These are phyloP conservation scores for Aspergillus candidus DNA, from an alignment of 2,329 filamentous ascomycete species.

Conservation along the genomic window DNA sequence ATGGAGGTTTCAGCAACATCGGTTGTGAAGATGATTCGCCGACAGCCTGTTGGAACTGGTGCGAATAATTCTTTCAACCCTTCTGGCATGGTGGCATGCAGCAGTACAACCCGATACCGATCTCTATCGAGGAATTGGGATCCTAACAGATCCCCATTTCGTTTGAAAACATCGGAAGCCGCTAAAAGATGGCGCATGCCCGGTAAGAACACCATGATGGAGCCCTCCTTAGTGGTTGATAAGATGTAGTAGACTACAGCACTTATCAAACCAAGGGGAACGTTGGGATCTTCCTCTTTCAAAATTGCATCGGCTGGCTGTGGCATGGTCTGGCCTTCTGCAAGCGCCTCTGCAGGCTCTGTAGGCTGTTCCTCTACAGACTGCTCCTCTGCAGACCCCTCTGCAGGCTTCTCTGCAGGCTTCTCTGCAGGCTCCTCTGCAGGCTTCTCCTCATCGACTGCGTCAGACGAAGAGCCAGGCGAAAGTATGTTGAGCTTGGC, in stretches of 20 bases:
- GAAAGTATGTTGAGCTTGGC: constrained; percentile 2
- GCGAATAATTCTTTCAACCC: constrained; percentile 41
- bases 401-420: neutral
- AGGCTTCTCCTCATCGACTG: no score
- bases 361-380: neutral
- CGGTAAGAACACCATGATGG: constrained; percentile 47
- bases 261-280: constrained; percentile 40
- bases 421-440: no score
- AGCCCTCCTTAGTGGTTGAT: constrained; percentile 37
- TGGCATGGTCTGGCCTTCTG: no score
- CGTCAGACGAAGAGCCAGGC: no score
- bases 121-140: constrained; percentile 37
- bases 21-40: constrained; percentile 47
- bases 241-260: constrained; percentile 44
- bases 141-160: constrained; percentile 20
- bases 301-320: constrained; percentile 11
- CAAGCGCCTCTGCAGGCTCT: no score
- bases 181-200: constrained; percentile 37
- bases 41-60: constrained; percentile 33
- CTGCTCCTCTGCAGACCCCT: neutral
- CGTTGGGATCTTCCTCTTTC: constrained; percentile 33
- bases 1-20: constrained; percentile 49
- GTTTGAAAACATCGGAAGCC: constrained; percentile 25
- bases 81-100: constrained; percentile 44
- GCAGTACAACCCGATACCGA: constrained; percentile 40